Conservation (phyloP, 129 eudicot genomes). For the Centaurea solstitialis region DNA sequence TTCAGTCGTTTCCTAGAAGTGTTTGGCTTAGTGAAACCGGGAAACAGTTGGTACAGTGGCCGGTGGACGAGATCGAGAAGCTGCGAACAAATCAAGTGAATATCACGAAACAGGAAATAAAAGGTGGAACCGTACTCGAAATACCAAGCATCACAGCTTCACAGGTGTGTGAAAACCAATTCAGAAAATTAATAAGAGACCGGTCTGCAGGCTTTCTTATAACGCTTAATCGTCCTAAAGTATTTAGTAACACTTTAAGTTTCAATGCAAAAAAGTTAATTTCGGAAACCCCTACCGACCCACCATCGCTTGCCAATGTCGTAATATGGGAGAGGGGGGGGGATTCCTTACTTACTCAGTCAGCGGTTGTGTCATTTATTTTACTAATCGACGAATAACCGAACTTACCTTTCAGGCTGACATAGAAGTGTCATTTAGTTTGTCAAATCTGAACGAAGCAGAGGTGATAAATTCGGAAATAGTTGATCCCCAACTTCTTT, state of each 20-base stretch:
- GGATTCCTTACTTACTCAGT: no score
- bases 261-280: no score
- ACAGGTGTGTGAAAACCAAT: slow-evolving; percentile 39
- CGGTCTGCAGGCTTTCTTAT: background rate
- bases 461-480: slow-evolving; percentile 32
- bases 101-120: slow-evolving; percentile 18
- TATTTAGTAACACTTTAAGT: background rate
- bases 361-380: no score
- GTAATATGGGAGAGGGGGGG: no score
- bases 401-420: slow-evolving; percentile 34
- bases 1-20: slow-evolving; percentile 57
- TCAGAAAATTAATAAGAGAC: background rate
- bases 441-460: slow-evolving; percentile 9
- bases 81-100: slow-evolving; percentile 39
- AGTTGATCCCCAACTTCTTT: slow-evolving; percentile 40
- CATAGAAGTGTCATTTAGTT: slow-evolving; percentile 33
- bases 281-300: no score
- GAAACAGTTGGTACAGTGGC: slow-evolving; percentile 70
- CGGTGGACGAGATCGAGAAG: slow-evolving; percentile 50
- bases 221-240: background rate
- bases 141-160: slow-evolving; percentile 45
- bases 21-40: slow-evolving; percentile 51
- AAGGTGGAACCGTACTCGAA: slow-evolving; percentile 35
- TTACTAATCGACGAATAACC: background rate
- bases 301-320: no score